These are phyloP conservation scores for Vitellaria paradoxa DNA, from an alignment of 179 eudicot genomes.

Conservation along the genomic window DNA sequence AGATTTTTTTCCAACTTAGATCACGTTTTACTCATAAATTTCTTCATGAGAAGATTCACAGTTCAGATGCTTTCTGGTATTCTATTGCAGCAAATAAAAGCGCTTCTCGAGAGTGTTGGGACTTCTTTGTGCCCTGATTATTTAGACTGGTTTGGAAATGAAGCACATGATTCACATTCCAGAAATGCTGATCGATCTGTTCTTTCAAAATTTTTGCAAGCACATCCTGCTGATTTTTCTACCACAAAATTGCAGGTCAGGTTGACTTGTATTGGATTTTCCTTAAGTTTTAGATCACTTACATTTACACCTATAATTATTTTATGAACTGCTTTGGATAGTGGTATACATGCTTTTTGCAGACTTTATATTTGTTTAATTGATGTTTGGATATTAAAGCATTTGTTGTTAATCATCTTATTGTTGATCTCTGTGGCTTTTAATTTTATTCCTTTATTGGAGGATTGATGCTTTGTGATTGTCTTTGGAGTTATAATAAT, in stretches of 20 bases:
- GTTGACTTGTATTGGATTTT: not conserved
- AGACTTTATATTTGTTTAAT: not conserved
- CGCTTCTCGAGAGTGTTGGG: constrained; percentile 81
- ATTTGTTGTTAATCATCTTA: too few relatives aligned
- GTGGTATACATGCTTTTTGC: not conserved
- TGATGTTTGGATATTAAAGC: not conserved
- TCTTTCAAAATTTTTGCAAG: constrained; percentile 78
- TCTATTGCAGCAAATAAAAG: constrained; percentile 79
- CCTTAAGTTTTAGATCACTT: not conserved
- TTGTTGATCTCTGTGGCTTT: not conserved
- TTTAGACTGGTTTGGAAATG: constrained; percentile 81
- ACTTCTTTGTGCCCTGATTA: constrained; percentile 72
- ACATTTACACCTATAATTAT: not conserved
- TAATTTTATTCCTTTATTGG: not conserved
- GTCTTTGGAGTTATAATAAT: not conserved
- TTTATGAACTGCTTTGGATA: not conserved
- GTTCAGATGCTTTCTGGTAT: not conserved
- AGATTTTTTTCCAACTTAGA: not conserved
- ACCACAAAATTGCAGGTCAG: constrained; percentile 81
- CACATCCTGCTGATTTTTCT: constrained; percentile 81
- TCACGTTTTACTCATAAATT: not conserved
- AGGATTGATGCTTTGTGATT: not conserved
- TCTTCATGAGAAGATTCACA: not conserved
- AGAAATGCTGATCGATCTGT: constrained; percentile 64
- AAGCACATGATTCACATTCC: constrained; percentile 47